phyloP scores from a whole-genome alignment of 495 filamentous ascomycete species.

The Astrothelium macrocarpum region DNA sequence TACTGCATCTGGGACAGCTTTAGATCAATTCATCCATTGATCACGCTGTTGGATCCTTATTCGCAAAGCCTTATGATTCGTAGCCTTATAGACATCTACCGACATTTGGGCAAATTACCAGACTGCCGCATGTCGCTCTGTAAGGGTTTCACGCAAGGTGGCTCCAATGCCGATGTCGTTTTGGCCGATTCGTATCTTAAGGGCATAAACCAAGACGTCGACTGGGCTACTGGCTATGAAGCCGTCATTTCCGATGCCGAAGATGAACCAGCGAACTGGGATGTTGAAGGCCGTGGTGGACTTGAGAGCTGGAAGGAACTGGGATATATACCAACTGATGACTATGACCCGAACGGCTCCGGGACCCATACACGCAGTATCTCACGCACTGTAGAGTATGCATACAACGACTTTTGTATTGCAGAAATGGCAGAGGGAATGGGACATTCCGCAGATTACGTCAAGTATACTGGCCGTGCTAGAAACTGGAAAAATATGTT shows the following conservation, averaged over 20 bases:
- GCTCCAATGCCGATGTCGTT: constrained; percentile 71
- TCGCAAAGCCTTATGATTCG: constrained; percentile 59
- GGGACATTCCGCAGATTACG: constrained; percentile 38
- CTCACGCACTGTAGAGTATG: constrained; percentile 65
- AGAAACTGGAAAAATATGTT: constrained; percentile 41
- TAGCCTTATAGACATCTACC: constrained; percentile 63
- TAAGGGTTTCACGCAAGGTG: constrained; percentile 58
- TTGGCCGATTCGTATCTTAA: constrained; percentile 64
- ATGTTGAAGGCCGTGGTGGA: constrained; percentile 58
- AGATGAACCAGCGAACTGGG: constrained; percentile 62
- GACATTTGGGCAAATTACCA: constrained; percentile 58
- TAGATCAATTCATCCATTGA: constrained; percentile 57
- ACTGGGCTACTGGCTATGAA: constrained; percentile 62
- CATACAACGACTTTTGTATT: constrained; percentile 70
- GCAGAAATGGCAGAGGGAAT: constrained; percentile 50
- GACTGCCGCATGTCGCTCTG: constrained; percentile 50
- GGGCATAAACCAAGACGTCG: constrained; percentile 42
- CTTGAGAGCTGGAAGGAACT: constrained; percentile 57
- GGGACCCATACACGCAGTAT: constrained; percentile 63
- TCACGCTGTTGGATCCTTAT: constrained; percentile 58
- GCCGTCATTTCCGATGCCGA: constrained; percentile 73
- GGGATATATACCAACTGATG: constrained; percentile 58
- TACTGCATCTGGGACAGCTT: constrained; percentile 68
- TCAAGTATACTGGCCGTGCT: constrained; percentile 49
- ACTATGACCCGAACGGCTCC: constrained; percentile 54